These are phyloP conservation scores for Globisporangium echinulatum DNA, from an alignment of 352 stramenopile species.

Conservation along the genomic window DNA sequence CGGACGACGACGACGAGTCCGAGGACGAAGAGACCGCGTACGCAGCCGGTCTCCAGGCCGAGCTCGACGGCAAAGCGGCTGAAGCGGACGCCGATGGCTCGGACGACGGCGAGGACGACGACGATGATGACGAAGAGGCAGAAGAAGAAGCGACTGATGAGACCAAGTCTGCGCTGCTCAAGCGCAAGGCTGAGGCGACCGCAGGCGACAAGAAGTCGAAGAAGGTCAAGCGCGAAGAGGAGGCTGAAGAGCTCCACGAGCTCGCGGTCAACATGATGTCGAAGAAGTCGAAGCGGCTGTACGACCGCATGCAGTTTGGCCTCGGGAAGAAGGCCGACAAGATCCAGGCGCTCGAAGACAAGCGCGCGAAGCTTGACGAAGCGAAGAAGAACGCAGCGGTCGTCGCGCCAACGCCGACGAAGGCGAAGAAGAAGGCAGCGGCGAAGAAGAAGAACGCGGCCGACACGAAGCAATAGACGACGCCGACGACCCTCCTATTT, in stretches of 20 bases:
- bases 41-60: constrained; percentile 72
- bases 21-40: constrained; percentile 74
- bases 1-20: constrained; percentile 40
- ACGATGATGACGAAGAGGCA: constrained; percentile 24
- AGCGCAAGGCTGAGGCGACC: constrained; percentile 33
- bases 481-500: neutral
- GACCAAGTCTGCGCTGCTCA: constrained; percentile 24
- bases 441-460: neutral
- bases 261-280: constrained; percentile 91
- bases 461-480: constrained; percentile 12
- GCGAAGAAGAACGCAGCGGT: constrained; percentile 39
- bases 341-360: constrained; percentile 78
- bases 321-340: constrained; percentile 85
- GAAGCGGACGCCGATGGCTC: constrained; percentile 17
- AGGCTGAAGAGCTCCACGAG: constrained; percentile 75
- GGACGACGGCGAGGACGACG: constrained; percentile 29
- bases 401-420: constrained; percentile 16
- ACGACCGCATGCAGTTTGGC: constrained; percentile 90
- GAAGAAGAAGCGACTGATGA: constrained; percentile 17
- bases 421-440: constrained; percentile 21
- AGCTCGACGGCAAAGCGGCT: constrained; percentile 42
- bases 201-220: constrained; percentile 59
- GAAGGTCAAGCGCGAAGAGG: constrained; percentile 70
- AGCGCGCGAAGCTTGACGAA: constrained; percentile 59
- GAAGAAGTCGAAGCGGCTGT: constrained; percentile 89